These are phyloP conservation scores for Pythium pyrilobum DNA, from an alignment of 352 stramenopile genomes.

Conservation along the genomic window DNA sequence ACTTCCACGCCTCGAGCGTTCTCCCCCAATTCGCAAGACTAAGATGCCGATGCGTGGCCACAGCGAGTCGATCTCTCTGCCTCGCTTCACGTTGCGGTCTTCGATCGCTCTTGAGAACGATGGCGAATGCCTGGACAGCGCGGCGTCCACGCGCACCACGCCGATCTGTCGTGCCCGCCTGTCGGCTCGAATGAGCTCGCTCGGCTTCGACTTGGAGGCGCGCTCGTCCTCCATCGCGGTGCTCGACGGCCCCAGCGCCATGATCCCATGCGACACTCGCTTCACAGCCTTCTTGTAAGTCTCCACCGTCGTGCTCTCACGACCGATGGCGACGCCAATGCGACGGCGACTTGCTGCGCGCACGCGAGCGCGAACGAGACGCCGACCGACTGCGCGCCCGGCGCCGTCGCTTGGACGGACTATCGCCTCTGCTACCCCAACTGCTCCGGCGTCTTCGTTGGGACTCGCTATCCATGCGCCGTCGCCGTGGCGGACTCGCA, in stretches of 20 bases:
- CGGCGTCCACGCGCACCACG: neutral
- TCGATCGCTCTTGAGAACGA: neutral
- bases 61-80: neutral
- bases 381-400: neutral
- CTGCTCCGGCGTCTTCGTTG: neutral
- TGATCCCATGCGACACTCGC: slow-evolving; percentile 16
- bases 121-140: slow-evolving; percentile 5
- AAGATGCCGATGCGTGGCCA: neutral
- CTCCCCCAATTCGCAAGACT: neutral
- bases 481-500: neutral
- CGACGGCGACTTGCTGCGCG: neutral
- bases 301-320: neutral
- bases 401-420: neutral
- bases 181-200: neutral
- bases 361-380: slow-evolving; percentile 2
- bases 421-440: neutral
- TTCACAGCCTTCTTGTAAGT: no score
- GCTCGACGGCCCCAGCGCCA: slow-evolving; percentile 24
- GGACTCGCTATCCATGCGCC: neutral
- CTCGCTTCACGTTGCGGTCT: neutral
- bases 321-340: neutral
- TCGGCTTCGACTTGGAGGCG: slow-evolving; percentile 12
- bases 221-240: slow-evolving; percentile 27
- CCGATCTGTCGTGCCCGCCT: neutral
- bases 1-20: neutral